Conservation (phyloP, 176 grass and related monocot genomes). For the Carex myosuroides region DNA sequence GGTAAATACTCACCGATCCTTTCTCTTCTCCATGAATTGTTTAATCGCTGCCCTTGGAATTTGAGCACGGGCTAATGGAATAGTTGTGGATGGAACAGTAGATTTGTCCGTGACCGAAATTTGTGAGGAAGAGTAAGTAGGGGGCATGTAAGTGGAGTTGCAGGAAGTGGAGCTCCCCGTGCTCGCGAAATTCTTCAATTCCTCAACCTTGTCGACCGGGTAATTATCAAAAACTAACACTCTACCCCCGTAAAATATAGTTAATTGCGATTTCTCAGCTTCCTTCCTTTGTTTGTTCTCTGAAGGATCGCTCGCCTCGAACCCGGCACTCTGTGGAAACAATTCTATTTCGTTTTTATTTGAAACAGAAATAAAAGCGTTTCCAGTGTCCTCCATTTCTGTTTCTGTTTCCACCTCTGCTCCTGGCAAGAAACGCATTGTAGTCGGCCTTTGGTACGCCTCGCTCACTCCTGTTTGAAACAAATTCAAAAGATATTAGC, state of each 20-base stretch:
- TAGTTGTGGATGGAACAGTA: background rate
- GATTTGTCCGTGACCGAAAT: background rate
- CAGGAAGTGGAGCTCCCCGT: conserved; percentile 14
- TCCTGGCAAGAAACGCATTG: conserved; percentile 40
- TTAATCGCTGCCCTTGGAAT: background rate
- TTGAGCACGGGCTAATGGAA: background rate
- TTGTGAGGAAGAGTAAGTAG: background rate
- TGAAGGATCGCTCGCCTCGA: background rate
- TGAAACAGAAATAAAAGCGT: background rate
- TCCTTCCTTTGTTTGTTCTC: background rate
- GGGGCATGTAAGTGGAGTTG: background rate
- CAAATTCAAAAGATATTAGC: background rate
- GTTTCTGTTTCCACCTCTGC: conserved; percentile 26
- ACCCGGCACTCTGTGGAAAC: conserved; percentile 2
- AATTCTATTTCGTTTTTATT: conserved; percentile 14
- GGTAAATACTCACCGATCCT: conserved; percentile 29
- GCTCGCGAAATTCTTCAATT: conserved; percentile 38
- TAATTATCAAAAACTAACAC: conserved; percentile 44
- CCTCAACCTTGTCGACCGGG: conserved; percentile 37
- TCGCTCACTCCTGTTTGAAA: conserved; percentile 1
- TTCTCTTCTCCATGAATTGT: conserved; percentile 61
- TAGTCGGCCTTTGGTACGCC: conserved; percentile 16
- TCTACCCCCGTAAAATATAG: conserved; percentile 64
- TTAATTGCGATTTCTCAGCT: conserved; percentile 29
- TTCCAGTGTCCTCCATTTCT: background rate